Conservation (phyloP, 2,329 filamentous ascomycete genomes). For the Hymenoscyphus fraxineus region DNA sequence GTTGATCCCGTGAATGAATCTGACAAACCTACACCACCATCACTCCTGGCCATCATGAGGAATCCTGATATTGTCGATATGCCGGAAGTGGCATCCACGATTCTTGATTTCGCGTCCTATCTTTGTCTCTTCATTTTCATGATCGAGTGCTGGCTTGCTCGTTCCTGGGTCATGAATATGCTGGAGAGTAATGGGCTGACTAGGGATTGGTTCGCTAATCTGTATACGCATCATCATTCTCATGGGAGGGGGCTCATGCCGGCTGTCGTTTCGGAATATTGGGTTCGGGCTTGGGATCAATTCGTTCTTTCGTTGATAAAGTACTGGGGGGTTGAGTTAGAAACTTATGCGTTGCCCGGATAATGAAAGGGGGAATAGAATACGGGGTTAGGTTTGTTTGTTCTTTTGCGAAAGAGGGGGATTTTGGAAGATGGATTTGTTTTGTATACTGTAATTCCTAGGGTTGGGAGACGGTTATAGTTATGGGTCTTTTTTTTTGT, state of each 20-base stretch:
- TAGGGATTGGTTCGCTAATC: conserved; percentile 5
- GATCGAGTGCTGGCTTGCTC: neutral
- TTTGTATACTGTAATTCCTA: neutral
- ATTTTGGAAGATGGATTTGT: neutral
- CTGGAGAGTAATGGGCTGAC: neutral
- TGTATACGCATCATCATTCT: neutral
- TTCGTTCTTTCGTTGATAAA: neutral
- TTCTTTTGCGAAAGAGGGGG: neutral
- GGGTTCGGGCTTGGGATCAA: neutral
- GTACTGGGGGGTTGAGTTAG: neutral
- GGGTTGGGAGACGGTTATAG: neutral
- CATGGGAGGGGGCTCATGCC: neutral
- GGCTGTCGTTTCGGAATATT: neutral
- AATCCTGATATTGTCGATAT: neutral
- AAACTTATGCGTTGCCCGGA: neutral
- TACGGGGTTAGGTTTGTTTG: neutral
- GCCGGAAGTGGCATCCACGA: neutral
- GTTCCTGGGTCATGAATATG: neutral
- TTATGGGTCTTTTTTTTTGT: neutral
- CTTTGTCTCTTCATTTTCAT: neutral
- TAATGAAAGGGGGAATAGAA: neutral
- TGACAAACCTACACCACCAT: neutral
- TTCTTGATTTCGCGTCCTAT: neutral
- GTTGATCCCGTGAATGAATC: neutral
- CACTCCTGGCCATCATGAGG: neutral